Evolutionary conservation across 495 filamentous ascomycete species (phyloP).

Genomic region (Neurospora sp.): DNA sequence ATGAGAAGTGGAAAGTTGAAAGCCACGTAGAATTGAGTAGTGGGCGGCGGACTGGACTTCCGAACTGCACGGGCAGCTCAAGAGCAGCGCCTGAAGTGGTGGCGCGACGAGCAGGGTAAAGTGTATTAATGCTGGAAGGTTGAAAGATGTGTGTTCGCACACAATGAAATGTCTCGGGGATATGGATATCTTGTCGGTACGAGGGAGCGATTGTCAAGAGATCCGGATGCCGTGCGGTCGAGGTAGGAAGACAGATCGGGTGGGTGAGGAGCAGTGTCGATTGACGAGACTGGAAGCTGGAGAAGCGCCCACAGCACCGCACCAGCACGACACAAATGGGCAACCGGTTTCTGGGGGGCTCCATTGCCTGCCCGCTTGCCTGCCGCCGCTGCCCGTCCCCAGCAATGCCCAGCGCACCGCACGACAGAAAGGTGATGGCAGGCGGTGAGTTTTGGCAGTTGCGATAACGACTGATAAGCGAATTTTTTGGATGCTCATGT

Average conservation of each 20-base stretch:
- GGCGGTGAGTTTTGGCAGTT: constrained; percentile 18
- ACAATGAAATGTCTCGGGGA: not conserved
- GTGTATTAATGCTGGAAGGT: not conserved
- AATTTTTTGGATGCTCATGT: constrained; percentile 17
- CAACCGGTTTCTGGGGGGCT: constrained; percentile 5
- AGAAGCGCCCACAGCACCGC: constrained; percentile 10
- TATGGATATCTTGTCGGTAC: not conserved
- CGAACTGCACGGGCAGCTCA: constrained; percentile 12
- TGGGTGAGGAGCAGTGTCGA: constrained; percentile 4
- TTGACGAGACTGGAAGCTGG: constrained; percentile 12
- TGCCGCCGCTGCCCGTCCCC: not conserved
- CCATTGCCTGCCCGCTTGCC: constrained; percentile 16
- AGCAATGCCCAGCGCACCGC: not conserved
- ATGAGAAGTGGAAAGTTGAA: constrained; percentile 6
- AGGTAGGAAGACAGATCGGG: not conserved
- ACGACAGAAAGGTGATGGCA: not conserved
- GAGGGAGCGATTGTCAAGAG: constrained; percentile 10
- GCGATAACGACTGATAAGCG: constrained; percentile 24
- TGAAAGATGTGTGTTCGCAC: not conserved
- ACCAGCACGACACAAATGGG: constrained; percentile 13
- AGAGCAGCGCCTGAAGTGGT: constrained; percentile 3
- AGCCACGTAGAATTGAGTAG: constrained; percentile 19
- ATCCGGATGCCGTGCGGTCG: not conserved
- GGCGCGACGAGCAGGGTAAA: constrained; percentile 5
- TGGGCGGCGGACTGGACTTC: constrained; percentile 1